Base-by-base conservation (phyloP, 768 basidiomycete genomes). In the Chlorophyllum brunneum region DNA sequence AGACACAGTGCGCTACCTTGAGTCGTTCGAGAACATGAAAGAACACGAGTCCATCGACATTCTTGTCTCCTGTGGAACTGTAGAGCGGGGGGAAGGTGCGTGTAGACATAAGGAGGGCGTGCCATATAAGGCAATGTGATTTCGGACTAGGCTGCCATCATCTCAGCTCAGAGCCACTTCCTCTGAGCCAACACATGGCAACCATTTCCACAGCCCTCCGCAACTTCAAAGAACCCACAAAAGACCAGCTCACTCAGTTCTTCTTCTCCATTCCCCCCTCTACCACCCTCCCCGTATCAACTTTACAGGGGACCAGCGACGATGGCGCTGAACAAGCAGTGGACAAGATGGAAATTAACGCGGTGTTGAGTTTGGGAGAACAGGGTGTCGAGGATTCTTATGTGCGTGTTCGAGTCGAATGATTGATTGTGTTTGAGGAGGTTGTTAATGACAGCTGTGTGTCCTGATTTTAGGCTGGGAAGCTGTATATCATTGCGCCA, bases 401-500 rank as follows among this genome's bases (percentile, higher is more conserved):
- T 71, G 93, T 95, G 74, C 74, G 91, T 83, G 16, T 36, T 39
- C 22, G 31, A 18, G 13, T 33, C 23, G 31, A 11, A 26, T 20
- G 18, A 40, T 45, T 59, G 56, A 56, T n/a, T 23, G 22, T n/a
- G n/a, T n/a, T n/a, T n/a, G n/a, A n/a, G n/a, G n/a, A n/a, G n/a
- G n/a, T n/a, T 6, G 41, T n/a, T 43, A 3, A 23, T 26, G 24
- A 13, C 13, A 26, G 11, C 15, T 6, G 41, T 8, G n/a, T n/a
- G n/a, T n/a, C n/a, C n/a, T n/a, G n/a, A n/a, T n/a, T n/a, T 10
- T 48, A 94, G 95, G 88, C 94, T 36, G 97, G 97, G 51, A 91
- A 92, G 65, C 73, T 98, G 36, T 79, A 93, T 63, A 77, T 99
- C 37, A 77, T 95, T 55, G 82, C 93, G 8, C 92, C 94, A 0